Base-by-base conservation (phyloP, 495 filamentous ascomycete genomes). In the Daldinia caldariorum region DNA sequence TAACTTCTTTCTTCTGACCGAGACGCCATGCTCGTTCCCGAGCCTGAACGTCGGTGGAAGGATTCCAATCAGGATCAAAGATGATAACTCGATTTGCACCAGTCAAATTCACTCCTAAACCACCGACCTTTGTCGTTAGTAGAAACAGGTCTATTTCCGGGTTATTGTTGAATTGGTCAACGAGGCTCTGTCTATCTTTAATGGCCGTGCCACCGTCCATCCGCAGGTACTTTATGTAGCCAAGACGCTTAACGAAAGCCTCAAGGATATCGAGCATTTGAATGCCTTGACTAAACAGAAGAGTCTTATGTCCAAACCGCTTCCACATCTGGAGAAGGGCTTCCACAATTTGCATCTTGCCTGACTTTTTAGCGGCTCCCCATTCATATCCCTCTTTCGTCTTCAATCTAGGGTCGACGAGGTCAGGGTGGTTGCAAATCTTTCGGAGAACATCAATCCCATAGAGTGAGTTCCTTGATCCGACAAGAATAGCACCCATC, bases 21-120 rank as follows among this genome's bases (percentile, higher is more conserved):
- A 99, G 84, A 43, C 95, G 87, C 95, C 95, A 98, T 22, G 95
- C 94, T 61, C 95, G 87, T 79, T 99, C 95, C n/a, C 94, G 89
- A 4, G 95, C 95, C 76, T 99, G 94, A 31, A 94, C 82, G 73
- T 97, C 94, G 0, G 92, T 97, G 1, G 92, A 95, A 9, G 93
- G 93, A 77, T 99, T 97, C 95, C 95, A 99, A 76, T 99, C 94
- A 0, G 95, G 95, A 74, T 99, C 95, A 69, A 91, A 99, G 60
- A 99, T 97, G 75, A 99, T 96, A 60, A 99, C 93, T 26, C 95
- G 90, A 78, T 97, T 92, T 1, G 95, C 95, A 5, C 95, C 94
- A 7, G 95, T 98, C 13, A 99, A 81, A 71, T 99, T 99, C 51
- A 97, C 88, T 5, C 95, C 95, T 37, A 99, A 85, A 0, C 95